Evolutionary conservation across 148 eudicot species (phyloP), one percentile per base, ranked within the genome.

Genomic region (Dianthus caryophyllus): DNA sequence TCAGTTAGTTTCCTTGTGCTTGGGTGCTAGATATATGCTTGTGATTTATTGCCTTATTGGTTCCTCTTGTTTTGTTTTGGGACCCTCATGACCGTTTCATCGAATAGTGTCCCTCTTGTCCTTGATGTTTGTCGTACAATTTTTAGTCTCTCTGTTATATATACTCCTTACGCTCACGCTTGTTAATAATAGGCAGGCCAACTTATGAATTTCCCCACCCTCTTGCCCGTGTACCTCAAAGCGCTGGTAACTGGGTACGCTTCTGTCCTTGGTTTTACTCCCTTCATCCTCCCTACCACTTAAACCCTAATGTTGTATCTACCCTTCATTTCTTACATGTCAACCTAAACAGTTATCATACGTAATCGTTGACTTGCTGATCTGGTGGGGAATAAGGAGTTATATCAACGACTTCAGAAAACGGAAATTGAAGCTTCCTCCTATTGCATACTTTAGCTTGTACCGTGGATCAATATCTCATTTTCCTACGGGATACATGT

Each of bases 311-410:
- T 47, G 27, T 13, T 47, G 44, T 33, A 44, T 14, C 49, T 70
- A 76, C 44, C 9, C 62, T 49, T 24, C 20, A 17, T 33, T 65
- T 70, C 18, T 59, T 11, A 9, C 46, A 25, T 48, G 9, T 31
- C 44, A 24, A 25, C 9, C 25, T 11, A 29, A 64, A 64, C 90
- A 93, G 98, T 75, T 93, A 18, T 87, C 98, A 51, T 93, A 93
- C 64, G 78, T 87, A 69, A 72, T 89, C 65, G 98, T 89, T 67
- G 98, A 93, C 75, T 82, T 89, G 76, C 77, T 93, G 70, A 73
- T 89, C 58, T 93, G 98, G 96, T 93, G 98, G 96, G 81, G 90
- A 77, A 87, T 93, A 75, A 83, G 96, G 77, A 87, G 91, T 71
- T 83, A 76, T 75, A 89, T 93, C 14, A 93, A 93, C 52, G 87